phyloP scores from a whole-genome alignment of 1,284 basidiomycete genomes.

The Austroboletus niveus region DNA sequence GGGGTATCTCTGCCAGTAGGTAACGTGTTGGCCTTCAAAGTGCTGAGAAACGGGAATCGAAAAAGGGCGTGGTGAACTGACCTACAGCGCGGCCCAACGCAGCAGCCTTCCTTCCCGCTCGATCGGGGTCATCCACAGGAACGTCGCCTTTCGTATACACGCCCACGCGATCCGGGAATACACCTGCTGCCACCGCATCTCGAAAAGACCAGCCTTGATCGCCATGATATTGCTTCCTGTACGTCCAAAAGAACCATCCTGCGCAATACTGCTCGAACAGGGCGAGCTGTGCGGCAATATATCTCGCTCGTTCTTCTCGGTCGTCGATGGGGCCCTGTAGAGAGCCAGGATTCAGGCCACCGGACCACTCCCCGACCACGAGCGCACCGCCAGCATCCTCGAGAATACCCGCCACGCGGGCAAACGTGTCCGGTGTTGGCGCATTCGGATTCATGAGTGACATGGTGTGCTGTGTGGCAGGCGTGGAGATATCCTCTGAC shows the following conservation, averaged over 20 bases:
- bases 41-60: constrained; percentile 1
- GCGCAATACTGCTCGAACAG: constrained; percentile 66
- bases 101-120: constrained; percentile 34
- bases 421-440: constrained; percentile 41
- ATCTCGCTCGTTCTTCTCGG: constrained; percentile 49
- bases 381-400: constrained; percentile 54
- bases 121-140: constrained; percentile 25
- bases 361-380: constrained; percentile 85
- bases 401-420: constrained; percentile 43
- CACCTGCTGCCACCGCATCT: constrained; percentile 64
- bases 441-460: constrained; percentile 43
- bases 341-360: constrained; percentile 70
- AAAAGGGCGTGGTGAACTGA: constrained; percentile 25
- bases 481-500: constrained; percentile 52
- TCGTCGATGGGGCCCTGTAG: constrained; percentile 46
- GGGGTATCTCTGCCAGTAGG: constrained; percentile 57
- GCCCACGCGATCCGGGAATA: constrained; percentile 55
- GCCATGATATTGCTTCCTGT: constrained; percentile 68
- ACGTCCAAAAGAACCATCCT: constrained; percentile 90
- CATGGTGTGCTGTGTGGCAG: constrained; percentile 57
- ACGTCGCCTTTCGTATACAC: constrained; percentile 23
- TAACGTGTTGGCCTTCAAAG: constrained; percentile 46
- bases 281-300: constrained; percentile 65
- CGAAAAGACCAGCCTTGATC: constrained; percentile 79
- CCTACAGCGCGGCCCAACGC: constrained; percentile 42